phyloP scores from a whole-genome alignment of 164 flowering plant species.

The Vitis vinifera region DNA sequence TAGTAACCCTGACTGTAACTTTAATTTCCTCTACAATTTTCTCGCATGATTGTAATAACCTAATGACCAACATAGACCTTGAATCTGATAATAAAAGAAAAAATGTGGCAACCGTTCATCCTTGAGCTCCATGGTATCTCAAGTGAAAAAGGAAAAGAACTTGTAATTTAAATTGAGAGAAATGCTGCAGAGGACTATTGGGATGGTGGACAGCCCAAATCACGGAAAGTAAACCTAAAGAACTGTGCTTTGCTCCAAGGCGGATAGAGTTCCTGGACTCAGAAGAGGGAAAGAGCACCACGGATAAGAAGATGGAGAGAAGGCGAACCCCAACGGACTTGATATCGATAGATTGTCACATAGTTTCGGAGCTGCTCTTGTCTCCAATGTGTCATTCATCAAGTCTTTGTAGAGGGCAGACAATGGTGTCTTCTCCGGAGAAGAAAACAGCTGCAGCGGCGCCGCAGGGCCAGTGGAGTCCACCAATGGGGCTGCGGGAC shows the following conservation, averaged over 20 bases:
- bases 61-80: too few relatives aligned
- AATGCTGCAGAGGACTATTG: neutral
- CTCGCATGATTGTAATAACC: too few relatives aligned
- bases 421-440: constrained; percentile 9
- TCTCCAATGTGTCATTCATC: constrained; percentile 10
- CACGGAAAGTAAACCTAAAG: constrained; percentile 1
- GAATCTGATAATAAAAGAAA: too few relatives aligned
- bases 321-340: constrained; percentile 11
- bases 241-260: constrained; percentile 21
- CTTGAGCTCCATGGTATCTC: neutral
- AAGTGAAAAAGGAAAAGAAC: neutral
- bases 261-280: constrained; percentile 33
- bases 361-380: neutral
- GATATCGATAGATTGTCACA: neutral
- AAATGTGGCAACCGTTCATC: neutral
- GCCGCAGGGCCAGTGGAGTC: neutral
- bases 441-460: neutral
- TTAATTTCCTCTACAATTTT: too few relatives aligned
- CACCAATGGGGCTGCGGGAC: neutral
- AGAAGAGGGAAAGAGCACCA: constrained; percentile 32
- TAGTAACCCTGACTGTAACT: too few relatives aligned
- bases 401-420: constrained; percentile 15
- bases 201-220: neutral
- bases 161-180: neutral
- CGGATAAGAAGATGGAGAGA: constrained; percentile 22